Conservation (phyloP, 1,139 yeast species). For the Nakaseomyces sp. region DNA sequence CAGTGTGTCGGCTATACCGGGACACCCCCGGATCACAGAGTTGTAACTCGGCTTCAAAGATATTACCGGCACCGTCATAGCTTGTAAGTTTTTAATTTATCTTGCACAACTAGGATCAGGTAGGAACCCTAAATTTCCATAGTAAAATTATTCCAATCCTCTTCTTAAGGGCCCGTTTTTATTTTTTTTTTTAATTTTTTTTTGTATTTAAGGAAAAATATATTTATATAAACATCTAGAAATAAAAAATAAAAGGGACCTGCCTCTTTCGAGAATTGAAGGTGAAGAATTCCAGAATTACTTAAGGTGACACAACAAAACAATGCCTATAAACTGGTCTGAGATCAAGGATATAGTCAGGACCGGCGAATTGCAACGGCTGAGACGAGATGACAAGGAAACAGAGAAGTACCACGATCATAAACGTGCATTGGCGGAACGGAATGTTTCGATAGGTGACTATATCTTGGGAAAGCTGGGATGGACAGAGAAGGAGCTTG, state of each 20-base stretch:
- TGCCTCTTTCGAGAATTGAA: too few species aligned
- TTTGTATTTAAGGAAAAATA: too few species aligned
- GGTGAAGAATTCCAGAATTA: too few species aligned
- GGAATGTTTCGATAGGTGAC: constrained; percentile 14
- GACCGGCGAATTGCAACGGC: constrained; percentile 18
- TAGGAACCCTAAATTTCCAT: too few species aligned
- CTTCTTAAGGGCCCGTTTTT: too few species aligned
- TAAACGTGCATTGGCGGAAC: constrained; percentile 12
- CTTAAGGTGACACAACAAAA: neutral
- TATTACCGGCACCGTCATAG: constrained; percentile 29
- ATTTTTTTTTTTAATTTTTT: too few species aligned
- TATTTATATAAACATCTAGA: too few species aligned
- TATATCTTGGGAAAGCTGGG: constrained; percentile 16
- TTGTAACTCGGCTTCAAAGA: constrained; percentile 41
- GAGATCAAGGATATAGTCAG: constrained; percentile 14
- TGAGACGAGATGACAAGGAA: constrained; percentile 16
- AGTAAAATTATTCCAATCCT: too few species aligned
- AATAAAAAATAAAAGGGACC: too few species aligned
- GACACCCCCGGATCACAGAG: constrained; percentile 50
- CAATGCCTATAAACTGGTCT: constrained; percentile 14
- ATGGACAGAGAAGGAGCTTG: constrained; percentile 20
- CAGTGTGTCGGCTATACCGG: constrained; percentile 53
- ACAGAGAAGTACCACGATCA: constrained; percentile 20
- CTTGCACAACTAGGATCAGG: too few species aligned
- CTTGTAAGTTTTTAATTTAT: too few species aligned